Evolutionary conservation across 306 rosid genomes (phyloP).

Genomic region (Vigna hirtella): DNA sequence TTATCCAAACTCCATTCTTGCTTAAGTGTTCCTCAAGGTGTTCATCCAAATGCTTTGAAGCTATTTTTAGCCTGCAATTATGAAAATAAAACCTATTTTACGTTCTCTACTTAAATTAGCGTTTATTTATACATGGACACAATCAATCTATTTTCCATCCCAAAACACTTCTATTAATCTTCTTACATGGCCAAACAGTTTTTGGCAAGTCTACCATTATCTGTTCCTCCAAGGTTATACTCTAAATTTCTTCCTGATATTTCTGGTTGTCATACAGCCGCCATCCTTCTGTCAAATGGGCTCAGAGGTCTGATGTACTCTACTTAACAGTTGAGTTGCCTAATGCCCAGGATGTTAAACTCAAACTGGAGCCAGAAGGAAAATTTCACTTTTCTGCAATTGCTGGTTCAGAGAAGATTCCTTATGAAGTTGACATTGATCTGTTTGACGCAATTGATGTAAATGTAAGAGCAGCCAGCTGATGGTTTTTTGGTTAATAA

Average conservation of each 20-base stretch:
- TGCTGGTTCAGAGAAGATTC: slow-evolving; percentile 48
- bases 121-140: not conserved
- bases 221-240: not conserved
- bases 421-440: slow-evolving; percentile 63
- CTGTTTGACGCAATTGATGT: slow-evolving; percentile 62
- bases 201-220: not conserved
- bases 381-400: slow-evolving; percentile 64
- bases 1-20: not conserved
- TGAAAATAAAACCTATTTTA: not conserved
- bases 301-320: slow-evolving; percentile 62
- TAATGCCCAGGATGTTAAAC: slow-evolving; percentile 69
- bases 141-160: not conserved
- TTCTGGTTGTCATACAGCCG: slow-evolving; percentile 49
- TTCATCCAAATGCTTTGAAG: not conserved
- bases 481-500: not conserved
- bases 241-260: not conserved
- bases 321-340: slow-evolving; percentile 66
- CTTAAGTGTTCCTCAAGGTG: not conserved
- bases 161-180: not conserved
- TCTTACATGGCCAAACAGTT: not conserved
- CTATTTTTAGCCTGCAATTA: not conserved
- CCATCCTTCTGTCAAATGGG: slow-evolving; percentile 71
- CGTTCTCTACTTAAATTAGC: not conserved
- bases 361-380: slow-evolving; percentile 74
- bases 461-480: slow-evolving; percentile 34